Evolutionary conservation across 2,329 filamentous ascomycete species (phyloP).

Genomic region (Aspergillus sp.): DNA sequence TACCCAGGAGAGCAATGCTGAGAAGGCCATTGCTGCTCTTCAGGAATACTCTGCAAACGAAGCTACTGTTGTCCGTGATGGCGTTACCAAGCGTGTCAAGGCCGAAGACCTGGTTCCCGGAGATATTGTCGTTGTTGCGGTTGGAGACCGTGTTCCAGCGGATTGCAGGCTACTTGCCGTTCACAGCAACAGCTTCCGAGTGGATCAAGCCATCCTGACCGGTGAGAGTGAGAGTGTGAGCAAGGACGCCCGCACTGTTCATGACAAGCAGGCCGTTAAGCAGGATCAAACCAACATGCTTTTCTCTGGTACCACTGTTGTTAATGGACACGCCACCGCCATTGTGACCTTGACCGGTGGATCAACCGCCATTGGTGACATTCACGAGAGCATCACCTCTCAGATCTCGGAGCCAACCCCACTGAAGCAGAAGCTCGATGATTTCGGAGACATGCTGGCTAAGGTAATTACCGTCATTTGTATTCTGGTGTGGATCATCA

Average conservation of each 20-base stretch:
- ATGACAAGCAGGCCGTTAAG: constrained; percentile 83
- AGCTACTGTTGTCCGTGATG: constrained; percentile 87
- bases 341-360: constrained; percentile 87
- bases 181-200: constrained; percentile 94
- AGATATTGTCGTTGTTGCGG: constrained; percentile 82
- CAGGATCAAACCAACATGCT: constrained; percentile 98
- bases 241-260: constrained; percentile 72
- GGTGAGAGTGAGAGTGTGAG: constrained; percentile 96
- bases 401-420: constrained; percentile 98
- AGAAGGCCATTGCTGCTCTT: constrained; percentile 95
- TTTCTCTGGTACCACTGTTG: constrained; percentile 96
- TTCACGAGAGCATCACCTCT: constrained; percentile 96
- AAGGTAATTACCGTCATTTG: constrained; percentile 99
- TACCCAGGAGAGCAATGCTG: constrained; percentile 96
- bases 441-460: constrained; percentile 92
- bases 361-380: constrained; percentile 94
- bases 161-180: constrained; percentile 89
- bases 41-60: constrained; percentile 99
- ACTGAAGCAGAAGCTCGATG: constrained; percentile 97
- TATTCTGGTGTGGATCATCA: constrained; percentile 95
- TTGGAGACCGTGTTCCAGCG: constrained; percentile 91
- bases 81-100: constrained; percentile 78
- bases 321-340: constrained; percentile 88
- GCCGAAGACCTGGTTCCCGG: constrained; percentile 97
- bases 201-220: constrained; percentile 96